A percentile compares a stretch with the other conserved stretches of the same genome.
phyloP scores from a whole-genome alignment of 2,329 filamentous ascomycete species.

The Fusarium burgessii region DNA sequence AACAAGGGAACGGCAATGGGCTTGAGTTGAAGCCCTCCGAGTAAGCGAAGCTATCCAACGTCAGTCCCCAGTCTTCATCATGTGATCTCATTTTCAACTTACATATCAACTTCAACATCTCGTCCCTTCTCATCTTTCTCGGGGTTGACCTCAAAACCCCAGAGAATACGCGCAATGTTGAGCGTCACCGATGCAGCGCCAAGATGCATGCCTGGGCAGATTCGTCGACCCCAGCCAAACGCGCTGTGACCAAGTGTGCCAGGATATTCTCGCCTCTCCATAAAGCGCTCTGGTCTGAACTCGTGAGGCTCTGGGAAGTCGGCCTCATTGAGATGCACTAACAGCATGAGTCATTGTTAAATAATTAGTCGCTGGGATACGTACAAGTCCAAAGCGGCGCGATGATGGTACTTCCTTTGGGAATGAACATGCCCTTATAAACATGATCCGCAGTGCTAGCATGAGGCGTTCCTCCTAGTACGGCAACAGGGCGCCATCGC shows the following conservation, averaged over 20 bases:
- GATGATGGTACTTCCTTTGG: slow-evolving; percentile 57
- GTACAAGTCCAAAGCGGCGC: slow-evolving; percentile 58
- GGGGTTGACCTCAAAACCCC: slow-evolving; percentile 61
- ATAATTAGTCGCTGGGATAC: too few relatives aligned
- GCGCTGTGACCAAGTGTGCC: slow-evolving; percentile 54
- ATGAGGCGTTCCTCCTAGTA: slow-evolving; percentile 59
- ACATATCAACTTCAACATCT: slow-evolving; percentile 56
- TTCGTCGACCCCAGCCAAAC: slow-evolving; percentile 57
- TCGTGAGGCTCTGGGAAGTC: slow-evolving; percentile 56
- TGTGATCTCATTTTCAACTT: slow-evolving; percentile 5
- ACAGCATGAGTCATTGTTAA: too few relatives aligned
- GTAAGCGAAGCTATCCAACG: slow-evolving; percentile 52
- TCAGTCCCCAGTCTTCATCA: background rate
- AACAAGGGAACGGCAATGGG: slow-evolving; percentile 56
- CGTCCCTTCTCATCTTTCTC: slow-evolving; percentile 47
- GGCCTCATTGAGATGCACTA: slow-evolving; percentile 56
- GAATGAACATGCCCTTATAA: slow-evolving; percentile 59
- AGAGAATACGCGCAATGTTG: slow-evolving; percentile 62
- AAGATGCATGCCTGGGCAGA: slow-evolving; percentile 62
- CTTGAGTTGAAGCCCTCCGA: slow-evolving; percentile 58
- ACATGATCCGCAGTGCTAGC: slow-evolving; percentile 58
- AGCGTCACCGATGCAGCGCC: slow-evolving; percentile 62
- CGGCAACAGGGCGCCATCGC: slow-evolving; percentile 57
- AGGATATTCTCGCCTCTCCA: slow-evolving; percentile 52
- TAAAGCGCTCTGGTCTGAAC: slow-evolving; percentile 54